These are phyloP conservation scores for Taphrina communis DNA, from an alignment of 1,139 yeast genomes.

Conservation along the genomic window DNA sequence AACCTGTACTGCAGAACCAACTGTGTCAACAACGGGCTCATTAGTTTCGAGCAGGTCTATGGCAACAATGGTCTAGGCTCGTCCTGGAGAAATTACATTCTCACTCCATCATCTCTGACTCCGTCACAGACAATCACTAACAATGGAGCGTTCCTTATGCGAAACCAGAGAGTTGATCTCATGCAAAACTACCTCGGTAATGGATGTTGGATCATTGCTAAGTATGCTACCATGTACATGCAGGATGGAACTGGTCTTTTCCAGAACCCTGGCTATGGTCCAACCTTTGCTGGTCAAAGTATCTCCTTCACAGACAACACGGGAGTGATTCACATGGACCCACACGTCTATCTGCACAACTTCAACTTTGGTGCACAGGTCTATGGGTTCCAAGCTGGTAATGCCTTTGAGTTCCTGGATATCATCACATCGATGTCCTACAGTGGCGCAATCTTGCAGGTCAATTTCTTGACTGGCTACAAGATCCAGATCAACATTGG, in stretches of 20 bases:
- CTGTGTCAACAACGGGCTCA: slow-evolving; percentile 32
- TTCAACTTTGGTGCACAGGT: slow-evolving; percentile 18
- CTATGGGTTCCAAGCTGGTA: slow-evolving; percentile 28
- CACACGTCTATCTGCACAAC: slow-evolving; percentile 22
- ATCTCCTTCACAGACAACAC: slow-evolving; percentile 24
- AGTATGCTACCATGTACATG: slow-evolving; percentile 19
- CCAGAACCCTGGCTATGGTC: slow-evolving; percentile 21
- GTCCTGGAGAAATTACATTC: slow-evolving; percentile 18
- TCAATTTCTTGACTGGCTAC: slow-evolving; percentile 3
- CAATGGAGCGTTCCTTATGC: slow-evolving; percentile 29
- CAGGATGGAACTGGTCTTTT: slow-evolving; percentile 18
- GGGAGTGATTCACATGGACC: slow-evolving; percentile 21
- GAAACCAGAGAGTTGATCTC: slow-evolving; percentile 17
- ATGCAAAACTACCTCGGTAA: slow-evolving; percentile 29
- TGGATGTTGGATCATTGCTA: slow-evolving; percentile 29
- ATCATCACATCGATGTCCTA: slow-evolving; percentile 1
- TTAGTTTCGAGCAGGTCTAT: slow-evolving; percentile 18
- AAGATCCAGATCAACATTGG: slow-evolving; percentile 21
- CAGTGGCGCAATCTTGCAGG: slow-evolving; percentile 5
- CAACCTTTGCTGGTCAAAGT: slow-evolving; percentile 12
- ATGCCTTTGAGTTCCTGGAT: slow-evolving; percentile 23
- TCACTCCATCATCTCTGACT: slow-evolving; percentile 4
- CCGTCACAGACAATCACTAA: slow-evolving; percentile 10
- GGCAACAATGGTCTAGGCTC: slow-evolving; percentile 30
- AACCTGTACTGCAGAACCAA: slow-evolving; percentile 12